Conservation (phyloP, 805 yeast species). For the Saccharomycopsis sp. region DNA sequence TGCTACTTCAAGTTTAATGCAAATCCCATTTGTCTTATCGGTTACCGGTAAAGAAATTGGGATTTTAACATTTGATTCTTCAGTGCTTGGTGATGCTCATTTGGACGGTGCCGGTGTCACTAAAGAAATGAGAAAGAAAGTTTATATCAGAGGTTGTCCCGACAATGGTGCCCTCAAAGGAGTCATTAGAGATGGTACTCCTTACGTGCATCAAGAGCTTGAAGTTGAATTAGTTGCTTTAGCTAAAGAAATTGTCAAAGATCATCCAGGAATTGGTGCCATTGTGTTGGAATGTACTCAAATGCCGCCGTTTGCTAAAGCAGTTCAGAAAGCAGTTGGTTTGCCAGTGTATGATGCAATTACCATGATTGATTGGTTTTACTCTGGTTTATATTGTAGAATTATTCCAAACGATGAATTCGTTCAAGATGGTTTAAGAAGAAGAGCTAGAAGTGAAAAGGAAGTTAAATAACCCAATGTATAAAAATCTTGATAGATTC, state of each 20-base stretch:
- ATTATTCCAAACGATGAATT: slow-evolving; percentile 23
- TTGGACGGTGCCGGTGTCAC: slow-evolving; percentile 29
- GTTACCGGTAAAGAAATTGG: slow-evolving; percentile 26
- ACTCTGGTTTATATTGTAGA: slow-evolving; percentile 26
- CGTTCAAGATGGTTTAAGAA: slow-evolving; percentile 24
- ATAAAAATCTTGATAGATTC: too few species aligned
- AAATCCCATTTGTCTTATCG: slow-evolving; percentile 26
- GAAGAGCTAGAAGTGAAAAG: slow-evolving; percentile 26
- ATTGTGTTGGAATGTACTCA: slow-evolving; percentile 32
- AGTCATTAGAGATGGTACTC: slow-evolving; percentile 25
- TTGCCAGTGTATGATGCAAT: slow-evolving; percentile 30
- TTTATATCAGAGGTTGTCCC: slow-evolving; percentile 24
- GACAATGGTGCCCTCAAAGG: slow-evolving; percentile 25
- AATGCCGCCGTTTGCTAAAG: slow-evolving; percentile 31
- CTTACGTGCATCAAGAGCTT: slow-evolving; percentile 25
- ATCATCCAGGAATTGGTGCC: slow-evolving; percentile 25
- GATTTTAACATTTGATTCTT: slow-evolving; percentile 29
- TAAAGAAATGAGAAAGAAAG: slow-evolving; percentile 22
- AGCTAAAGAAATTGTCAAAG: slow-evolving; percentile 23
- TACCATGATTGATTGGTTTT: slow-evolving; percentile 30
- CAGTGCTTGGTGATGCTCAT: slow-evolving; percentile 25
- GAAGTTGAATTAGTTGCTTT: slow-evolving; percentile 26
- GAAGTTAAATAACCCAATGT: too few species aligned
- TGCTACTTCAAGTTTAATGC: slow-evolving; percentile 28
- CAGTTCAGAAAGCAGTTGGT: slow-evolving; percentile 26